These are phyloP conservation scores for Aspergillus intermedius DNA, from an alignment of 2,329 filamentous ascomycete genomes.

Conservation along the genomic window DNA sequence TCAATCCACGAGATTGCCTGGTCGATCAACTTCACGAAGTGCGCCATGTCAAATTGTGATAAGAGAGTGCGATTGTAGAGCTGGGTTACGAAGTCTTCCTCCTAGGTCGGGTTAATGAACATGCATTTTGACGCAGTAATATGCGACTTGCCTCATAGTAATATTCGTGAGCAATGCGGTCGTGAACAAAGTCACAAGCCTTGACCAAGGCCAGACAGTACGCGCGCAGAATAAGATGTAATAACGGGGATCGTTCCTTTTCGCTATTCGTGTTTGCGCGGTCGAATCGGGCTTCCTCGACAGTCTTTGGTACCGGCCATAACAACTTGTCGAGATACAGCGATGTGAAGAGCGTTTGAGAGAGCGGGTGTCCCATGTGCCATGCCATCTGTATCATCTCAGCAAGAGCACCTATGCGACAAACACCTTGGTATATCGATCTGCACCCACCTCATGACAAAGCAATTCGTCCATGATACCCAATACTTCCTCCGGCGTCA, in stretches of 20 bases:
- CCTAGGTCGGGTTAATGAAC: slow-evolving; percentile 44
- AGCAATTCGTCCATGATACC: slow-evolving; percentile 92
- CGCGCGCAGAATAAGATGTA: slow-evolving; percentile 63
- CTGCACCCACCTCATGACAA: slow-evolving; percentile 65
- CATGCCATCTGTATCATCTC: slow-evolving; percentile 67
- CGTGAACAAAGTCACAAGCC: slow-evolving; percentile 70
- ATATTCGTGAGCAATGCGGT: slow-evolving; percentile 71
- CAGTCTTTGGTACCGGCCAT: slow-evolving; percentile 57
- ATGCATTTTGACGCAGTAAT: not conserved
- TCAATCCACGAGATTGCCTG: slow-evolving; percentile 51
- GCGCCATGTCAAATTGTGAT: slow-evolving; percentile 52
- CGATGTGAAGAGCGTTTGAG: slow-evolving; percentile 89
- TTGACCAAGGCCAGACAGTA: slow-evolving; percentile 85
- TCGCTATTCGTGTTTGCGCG: slow-evolving; percentile 20
- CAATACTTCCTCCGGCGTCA: slow-evolving; percentile 72
- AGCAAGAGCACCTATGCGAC: slow-evolving; percentile 3
- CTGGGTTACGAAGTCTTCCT: slow-evolving; percentile 94
- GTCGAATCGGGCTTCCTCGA: slow-evolving; percentile 61
- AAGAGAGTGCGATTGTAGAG: slow-evolving; percentile 78
- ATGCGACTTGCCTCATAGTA: slow-evolving; percentile 68
- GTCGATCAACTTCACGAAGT: slow-evolving; percentile 51
- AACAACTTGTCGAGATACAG: slow-evolving; percentile 81
- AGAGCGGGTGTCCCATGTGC: slow-evolving; percentile 92
- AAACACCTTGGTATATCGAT: not conserved
- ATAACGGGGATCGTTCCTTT: slow-evolving; percentile 39